Base-by-base conservation (phyloP, 805 yeast genomes). In the Wickerhamiella alocasiicola region DNA sequence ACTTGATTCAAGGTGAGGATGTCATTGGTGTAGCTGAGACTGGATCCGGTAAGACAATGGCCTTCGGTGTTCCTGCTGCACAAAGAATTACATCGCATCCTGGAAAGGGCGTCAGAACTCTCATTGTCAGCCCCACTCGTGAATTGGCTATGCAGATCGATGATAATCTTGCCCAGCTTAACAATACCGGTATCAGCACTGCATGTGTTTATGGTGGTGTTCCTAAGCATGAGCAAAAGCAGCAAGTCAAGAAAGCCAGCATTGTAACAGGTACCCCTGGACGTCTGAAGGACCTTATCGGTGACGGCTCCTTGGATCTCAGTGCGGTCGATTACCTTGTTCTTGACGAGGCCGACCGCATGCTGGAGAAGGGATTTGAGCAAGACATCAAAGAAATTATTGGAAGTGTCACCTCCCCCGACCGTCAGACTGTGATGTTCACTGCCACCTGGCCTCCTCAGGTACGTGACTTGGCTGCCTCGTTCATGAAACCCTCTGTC, bases 401-500 rank as follows among this genome's bases (percentile, higher is more conserved):
- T 56, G 72, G 78, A 43, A 70, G 83, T 12, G 66, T 71, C 18
- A 55, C 62, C 24, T 39, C 55, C 3, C 57, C 61, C 19, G 53
- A 69, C 21, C 70, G 97, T 65, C 97, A 88, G 63, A 91, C 98
- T 0, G 69, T 91, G 48, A 91, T 91, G 97, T 91, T 91, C 64
- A 88, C 98, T 7, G 99, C 99, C n/a, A 91, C 99, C 1, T 91
- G 98, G 98, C 99, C 99, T n/a, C 82, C 81, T 53, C 94, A 88
- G 64, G 97, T 91, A 26, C 78, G 97, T 56, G 93, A 84, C 48
- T 70, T 91, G 47, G 98, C 98, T 6, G 57, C 76, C 15, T 72
- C 80, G 5, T 91, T 80, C 62, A 81, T 91, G 94, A 73, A 70
- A 17, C 54, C 60, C 11, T 49, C 60, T 21, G 94, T 96, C n/a